These are phyloP conservation scores for Kodamaea fungicola DNA, from an alignment of 1,139 yeast genomes.

Conservation along the genomic window DNA sequence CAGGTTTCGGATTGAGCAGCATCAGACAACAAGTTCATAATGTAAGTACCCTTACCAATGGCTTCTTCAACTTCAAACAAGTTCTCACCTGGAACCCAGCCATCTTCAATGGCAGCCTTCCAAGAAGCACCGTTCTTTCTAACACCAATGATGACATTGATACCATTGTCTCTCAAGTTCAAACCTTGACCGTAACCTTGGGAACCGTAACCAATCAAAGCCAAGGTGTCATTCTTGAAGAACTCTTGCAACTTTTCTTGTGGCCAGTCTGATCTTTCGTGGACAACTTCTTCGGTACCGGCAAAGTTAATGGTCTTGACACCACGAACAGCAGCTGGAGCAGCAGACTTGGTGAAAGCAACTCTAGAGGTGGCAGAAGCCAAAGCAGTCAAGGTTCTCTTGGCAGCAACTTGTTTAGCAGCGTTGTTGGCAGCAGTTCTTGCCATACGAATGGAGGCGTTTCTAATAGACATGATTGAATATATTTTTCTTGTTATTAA, in stretches of 20 bases:
- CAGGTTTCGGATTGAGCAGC: slow-evolving; percentile 99
- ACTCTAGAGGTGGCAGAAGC: slow-evolving; percentile 49
- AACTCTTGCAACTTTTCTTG: slow-evolving; percentile 91
- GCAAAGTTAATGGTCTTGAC: slow-evolving; percentile 95
- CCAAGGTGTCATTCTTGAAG: slow-evolving; percentile 97
- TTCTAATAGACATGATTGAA: slow-evolving; percentile 55
- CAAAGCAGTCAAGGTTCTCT: slow-evolving; percentile 66
- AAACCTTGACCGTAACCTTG: slow-evolving; percentile 99
- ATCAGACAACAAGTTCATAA: slow-evolving; percentile 97
- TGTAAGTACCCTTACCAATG: slow-evolving; percentile 81
- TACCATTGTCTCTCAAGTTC: slow-evolving; percentile 97
- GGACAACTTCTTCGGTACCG: slow-evolving; percentile 91
- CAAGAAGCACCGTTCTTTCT: slow-evolving; percentile 98
- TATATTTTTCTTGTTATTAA: slow-evolving; percentile 6
- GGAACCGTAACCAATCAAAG: slow-evolving; percentile 98
- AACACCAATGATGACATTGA: slow-evolving; percentile 96
- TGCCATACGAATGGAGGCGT: slow-evolving; percentile 59
- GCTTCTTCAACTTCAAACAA: slow-evolving; percentile 94
- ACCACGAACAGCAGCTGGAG: slow-evolving; percentile 65
- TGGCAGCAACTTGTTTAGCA: slow-evolving; percentile 49
- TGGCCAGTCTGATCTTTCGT: slow-evolving; percentile 99
- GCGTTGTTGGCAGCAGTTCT: slow-evolving; percentile 54
- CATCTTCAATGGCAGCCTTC: slow-evolving; percentile 99
- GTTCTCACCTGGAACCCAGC: slow-evolving; percentile 99
- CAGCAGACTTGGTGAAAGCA: slow-evolving; percentile 33